Evolutionary conservation across 208 protist species (phyloP).

Genomic region (Borovskyia barvae): DNA sequence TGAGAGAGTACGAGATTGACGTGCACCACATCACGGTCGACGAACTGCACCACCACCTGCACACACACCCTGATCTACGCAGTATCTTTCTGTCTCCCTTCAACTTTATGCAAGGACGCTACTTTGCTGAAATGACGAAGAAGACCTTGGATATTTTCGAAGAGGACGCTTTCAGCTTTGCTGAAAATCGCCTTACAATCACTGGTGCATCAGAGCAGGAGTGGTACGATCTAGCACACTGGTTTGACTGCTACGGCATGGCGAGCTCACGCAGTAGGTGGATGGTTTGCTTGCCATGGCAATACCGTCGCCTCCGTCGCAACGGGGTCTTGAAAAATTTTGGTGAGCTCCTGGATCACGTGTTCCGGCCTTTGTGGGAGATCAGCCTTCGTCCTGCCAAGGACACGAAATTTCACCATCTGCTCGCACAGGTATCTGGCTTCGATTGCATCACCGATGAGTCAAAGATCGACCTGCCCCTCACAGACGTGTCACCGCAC

Average conservation of each 20-base stretch:
- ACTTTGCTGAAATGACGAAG: conserved; percentile 92
- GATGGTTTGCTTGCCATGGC: conserved; percentile 95
- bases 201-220: conserved; percentile 81
- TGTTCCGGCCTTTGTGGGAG: conserved; percentile 98
- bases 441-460: conserved; percentile 98
- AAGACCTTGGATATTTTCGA: conserved; percentile 77
- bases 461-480: conserved; percentile 90
- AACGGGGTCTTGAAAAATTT: conserved; percentile 88
- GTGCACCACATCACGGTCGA: conserved; percentile 80
- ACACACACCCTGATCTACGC: conserved; percentile 62
- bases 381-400: conserved; percentile 93
- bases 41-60: conserved; percentile 81
- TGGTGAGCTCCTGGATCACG: conserved; percentile 93
- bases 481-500: conserved; percentile 77
- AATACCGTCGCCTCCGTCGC: conserved; percentile 87
- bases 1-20: conserved; percentile 76
- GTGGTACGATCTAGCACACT: conserved; percentile 95
- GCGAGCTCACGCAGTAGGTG: conserved; percentile 95
- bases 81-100: conserved; percentile 77
- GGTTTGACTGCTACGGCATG: conserved; percentile 96
- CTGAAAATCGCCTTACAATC: conserved; percentile 84
- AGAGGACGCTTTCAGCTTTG: conserved; percentile 84
- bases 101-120: conserved; percentile 92
- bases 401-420: conserved; percentile 95
- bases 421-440: conserved; percentile 94